Percentiles rank a stretch among this genome's conserved stretches.
Evolutionary conservation across 805 yeast genomes (phyloP).

Genomic region (Metschnikowia continentalis): DNA sequence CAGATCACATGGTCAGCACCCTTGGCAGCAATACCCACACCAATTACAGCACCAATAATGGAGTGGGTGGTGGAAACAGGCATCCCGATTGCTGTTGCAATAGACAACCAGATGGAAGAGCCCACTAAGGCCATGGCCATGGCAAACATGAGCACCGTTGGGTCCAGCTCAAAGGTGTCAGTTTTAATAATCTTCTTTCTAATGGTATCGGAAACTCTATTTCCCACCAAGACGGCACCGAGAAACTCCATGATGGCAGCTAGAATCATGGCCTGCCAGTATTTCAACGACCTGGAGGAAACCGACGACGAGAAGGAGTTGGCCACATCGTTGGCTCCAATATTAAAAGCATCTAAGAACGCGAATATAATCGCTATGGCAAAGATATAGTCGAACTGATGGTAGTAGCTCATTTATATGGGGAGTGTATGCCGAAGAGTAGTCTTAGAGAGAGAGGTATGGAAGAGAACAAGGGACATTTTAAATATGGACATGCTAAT

Average conservation of each 20-base stretch:
- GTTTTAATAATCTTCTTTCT: constrained; percentile 59
- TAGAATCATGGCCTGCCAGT: constrained; percentile 72
- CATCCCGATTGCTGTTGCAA: constrained; percentile 64
- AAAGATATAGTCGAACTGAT: constrained; percentile 64
- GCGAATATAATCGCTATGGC: constrained; percentile 69
- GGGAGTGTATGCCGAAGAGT: background rate
- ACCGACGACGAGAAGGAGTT: constrained; percentile 77
- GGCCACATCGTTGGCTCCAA: constrained; percentile 80
- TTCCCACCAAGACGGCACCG: constrained; percentile 72
- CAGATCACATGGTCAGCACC: constrained; percentile 59
- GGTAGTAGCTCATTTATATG: constrained; percentile 33
- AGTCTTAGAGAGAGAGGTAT: background rate
- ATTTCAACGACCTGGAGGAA: constrained; percentile 62
- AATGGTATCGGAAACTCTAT: constrained; percentile 71
- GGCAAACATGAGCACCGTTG: constrained; percentile 69
- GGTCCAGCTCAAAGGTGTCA: constrained; percentile 44
- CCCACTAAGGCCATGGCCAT: constrained; percentile 77
- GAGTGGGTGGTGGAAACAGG: constrained; percentile 84
- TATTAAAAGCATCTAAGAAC: constrained; percentile 73
- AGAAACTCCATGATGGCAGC: constrained; percentile 70
- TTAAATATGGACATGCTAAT: background rate
- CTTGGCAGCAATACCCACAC: constrained; percentile 69
- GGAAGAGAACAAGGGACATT: background rate
- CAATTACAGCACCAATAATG: constrained; percentile 71
- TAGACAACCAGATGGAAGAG: constrained; percentile 62